Evolutionary conservation across 805 yeast genomes (phyloP), one percentile per base, ranked within the genome.

Genomic region (Peterozyma toletana): DNA sequence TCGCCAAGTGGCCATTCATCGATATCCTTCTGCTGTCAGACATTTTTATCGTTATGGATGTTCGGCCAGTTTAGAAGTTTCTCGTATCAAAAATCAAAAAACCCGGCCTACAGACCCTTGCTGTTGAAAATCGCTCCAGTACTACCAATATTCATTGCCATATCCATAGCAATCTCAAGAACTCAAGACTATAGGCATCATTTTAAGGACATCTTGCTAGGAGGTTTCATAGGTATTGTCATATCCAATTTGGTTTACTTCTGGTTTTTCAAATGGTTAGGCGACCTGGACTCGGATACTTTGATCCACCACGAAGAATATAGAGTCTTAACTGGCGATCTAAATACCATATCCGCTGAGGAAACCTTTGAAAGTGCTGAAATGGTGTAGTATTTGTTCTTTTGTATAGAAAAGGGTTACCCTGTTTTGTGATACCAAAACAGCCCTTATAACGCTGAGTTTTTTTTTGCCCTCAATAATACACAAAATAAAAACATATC

Each of bases 131-230:
- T 56, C 21, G 30, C 54, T 10, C 52, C 49, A 30, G 54, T 63
- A 11, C 21, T 70, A 13, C 91, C 91, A 1, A 53, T 74, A 0
- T 55, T 86, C 11, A 70, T 85, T 11, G 95, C 96, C 1, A 53
- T 75, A 1, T 68, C 78, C 44, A 81, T 90, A 51, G 95, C 96
- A 0, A 62, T 85, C 39, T 77, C 90, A 41, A 73, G 98, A 51
- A 84, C 95, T 1, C 82, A 83, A 52, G 98, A 91, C 63, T 90
- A 89, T 62, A 75, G 96, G 59, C 98, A 93, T 57, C 96, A 89
- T 62, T 86, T 83, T 56, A 67, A 81, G 15, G 98, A 93, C 60
- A 82, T 91, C 3, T 51, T 83, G 0, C 54, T 78, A 11, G 99
- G 98, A 3, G 68, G 83, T 29, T 16, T 67, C 1, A 54, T 90